Percentiles rank a stretch among this genome's conserved stretches.
These are phyloP conservation scores for Fagus sylvatica DNA, from an alignment of 306 rosid species.

Conservation along the genomic window DNA sequence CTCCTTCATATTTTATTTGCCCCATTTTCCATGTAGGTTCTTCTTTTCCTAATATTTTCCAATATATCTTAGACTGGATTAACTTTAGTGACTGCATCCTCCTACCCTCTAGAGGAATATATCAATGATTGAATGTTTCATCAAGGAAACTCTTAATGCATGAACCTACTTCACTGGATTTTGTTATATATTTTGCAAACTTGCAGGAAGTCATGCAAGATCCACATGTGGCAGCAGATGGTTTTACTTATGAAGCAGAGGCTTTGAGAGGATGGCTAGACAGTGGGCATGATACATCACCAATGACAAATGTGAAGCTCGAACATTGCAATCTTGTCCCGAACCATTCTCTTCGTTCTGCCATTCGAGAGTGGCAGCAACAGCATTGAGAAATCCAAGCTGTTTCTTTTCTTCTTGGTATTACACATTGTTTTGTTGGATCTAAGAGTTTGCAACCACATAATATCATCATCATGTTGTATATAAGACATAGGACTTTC, in stretches of 20 bases:
- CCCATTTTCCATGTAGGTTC: conserved; percentile 53
- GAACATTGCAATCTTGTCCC: conserved; percentile 61
- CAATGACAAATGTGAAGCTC: conserved; percentile 69
- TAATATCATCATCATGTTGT: conserved; percentile 22
- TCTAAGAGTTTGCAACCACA: not conserved
- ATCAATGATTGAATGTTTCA: not conserved
- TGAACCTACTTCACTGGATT: not conserved
- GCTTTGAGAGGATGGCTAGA: conserved; percentile 74
- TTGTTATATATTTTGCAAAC: conserved; percentile 1
- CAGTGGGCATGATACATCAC: conserved; percentile 73
- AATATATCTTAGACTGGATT: too few relatives aligned
- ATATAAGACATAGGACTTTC: not conserved
- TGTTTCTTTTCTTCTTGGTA: not conserved
- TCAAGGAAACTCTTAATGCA: not conserved
- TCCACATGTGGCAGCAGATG: conserved; percentile 89
- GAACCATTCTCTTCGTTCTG: conserved; percentile 70
- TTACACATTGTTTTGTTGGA: not conserved
- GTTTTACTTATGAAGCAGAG: conserved; percentile 79
- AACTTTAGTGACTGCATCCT: too few relatives aligned
- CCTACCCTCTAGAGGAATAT: not conserved
- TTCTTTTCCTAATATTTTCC: not conserved
- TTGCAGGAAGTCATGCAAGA: conserved; percentile 83
- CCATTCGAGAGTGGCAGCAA: conserved; percentile 85
- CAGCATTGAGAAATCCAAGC: conserved; percentile 33
- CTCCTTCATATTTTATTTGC: conserved; percentile 56